Evolutionary conservation across 495 filamentous ascomycete genomes (phyloP), one percentile per base, ranked within the genome.

Genomic region (Aspergillus ostianus): DNA sequence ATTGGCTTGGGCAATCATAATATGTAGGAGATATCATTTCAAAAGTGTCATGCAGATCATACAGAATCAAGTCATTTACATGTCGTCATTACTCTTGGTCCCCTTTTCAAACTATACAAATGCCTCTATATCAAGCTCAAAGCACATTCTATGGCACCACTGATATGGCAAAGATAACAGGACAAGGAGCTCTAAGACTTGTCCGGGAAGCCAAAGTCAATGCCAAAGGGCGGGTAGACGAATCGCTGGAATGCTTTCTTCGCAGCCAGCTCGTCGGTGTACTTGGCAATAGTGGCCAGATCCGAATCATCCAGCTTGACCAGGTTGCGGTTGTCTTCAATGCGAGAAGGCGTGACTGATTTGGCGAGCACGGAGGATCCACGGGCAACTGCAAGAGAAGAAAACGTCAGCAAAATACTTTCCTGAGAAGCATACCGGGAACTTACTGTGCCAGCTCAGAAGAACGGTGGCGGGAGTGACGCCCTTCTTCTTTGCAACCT

Each of bases 141-240:
- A 49, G 47, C 47, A 49, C 19, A 49, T 21, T 20, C 19, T 26
- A 49, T 20, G 47, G 9, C 47, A 49, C 19, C 8, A 20, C 21
- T 17, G 19, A 13, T 12, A 12, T 9, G 47, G 12, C 47, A 20
- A 49, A 21, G 2, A 41, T 17, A 13, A 41, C 2, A 15, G 36
- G 36, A 41, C 36, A 41, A 15, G 12, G 36, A 2, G 10, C 32
- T 50, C 60, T 55, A 61, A n/a, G 55, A 49, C 82, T 89, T 90
- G 67, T 92, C 89, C 21, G 88, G 88, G 76, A 91, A 92, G 3
- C 89, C 89, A 65, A 90, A 86, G 66, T 90, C 80, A 19, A 90
- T 77, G 3, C 89, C 89, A 70, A 93, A 94, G 4, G 87, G 82
- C 59, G 90, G 90, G 67, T 87, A 91, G 18, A 94, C 88, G 61